Percentiles rank a stretch among this genome's conserved stretches.
Conservation (phyloP, 345 rosid genomes). For the Orychophragmus violaceus region DNA sequence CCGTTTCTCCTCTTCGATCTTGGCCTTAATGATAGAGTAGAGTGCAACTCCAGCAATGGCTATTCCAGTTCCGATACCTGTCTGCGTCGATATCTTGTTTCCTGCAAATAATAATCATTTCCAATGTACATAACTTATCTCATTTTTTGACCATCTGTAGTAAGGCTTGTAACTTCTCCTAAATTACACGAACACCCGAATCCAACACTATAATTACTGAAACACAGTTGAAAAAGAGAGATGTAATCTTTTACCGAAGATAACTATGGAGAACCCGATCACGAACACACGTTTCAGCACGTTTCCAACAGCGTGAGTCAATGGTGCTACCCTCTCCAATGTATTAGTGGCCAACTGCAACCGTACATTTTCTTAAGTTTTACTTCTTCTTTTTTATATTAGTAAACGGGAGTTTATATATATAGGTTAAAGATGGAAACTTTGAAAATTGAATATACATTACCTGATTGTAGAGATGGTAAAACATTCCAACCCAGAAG, state of each 20-base stretch:
- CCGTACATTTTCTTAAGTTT: background rate
- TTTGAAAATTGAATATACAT: background rate
- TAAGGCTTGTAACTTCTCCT: too few relatives aligned
- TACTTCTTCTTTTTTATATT: background rate
- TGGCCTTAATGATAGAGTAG: conserved; percentile 85
- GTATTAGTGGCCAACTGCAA: conserved; percentile 92
- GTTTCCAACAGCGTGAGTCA: conserved; percentile 97
- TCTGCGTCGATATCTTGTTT: conserved; percentile 87
- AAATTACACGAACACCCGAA: too few relatives aligned
- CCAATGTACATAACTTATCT: background rate
- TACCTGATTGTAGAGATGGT: conserved; percentile 98
- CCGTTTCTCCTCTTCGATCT: conserved; percentile 86
- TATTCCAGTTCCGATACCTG: conserved; percentile 76
- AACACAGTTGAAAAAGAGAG: background rate
- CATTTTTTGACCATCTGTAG: background rate
- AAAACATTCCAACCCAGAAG: conserved; percentile 98
- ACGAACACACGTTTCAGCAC: conserved; percentile 98
- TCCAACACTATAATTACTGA: too few relatives aligned
- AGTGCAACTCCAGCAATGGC: conserved; percentile 90
- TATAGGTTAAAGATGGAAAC: background rate
- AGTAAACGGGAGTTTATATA: background rate
- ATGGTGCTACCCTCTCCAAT: conserved; percentile 95
- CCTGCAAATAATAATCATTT: conserved; percentile 33
- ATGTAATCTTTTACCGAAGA: conserved; percentile 50
- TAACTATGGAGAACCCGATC: conserved; percentile 81